These are phyloP conservation scores for Tolypocladium paradoxum DNA, from an alignment of 2,329 filamentous ascomycete species.

Conservation along the genomic window DNA sequence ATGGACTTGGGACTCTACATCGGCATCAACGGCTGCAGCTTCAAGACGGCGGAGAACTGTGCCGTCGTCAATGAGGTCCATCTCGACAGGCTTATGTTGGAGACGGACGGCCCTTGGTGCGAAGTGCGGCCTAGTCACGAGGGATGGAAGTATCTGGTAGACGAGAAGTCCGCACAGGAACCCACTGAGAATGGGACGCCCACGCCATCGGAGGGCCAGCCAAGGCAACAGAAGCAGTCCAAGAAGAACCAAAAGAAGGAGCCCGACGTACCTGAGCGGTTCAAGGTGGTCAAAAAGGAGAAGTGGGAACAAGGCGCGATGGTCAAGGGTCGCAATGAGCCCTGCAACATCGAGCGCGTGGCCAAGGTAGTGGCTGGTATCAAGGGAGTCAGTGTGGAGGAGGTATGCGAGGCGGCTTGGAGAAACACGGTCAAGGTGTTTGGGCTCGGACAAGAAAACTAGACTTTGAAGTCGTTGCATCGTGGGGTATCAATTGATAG, in stretches of 20 bases:
- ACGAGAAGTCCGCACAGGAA: slow-evolving; percentile 22
- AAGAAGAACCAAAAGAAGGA: slow-evolving; percentile 44
- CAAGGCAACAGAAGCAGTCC: slow-evolving; percentile 18
- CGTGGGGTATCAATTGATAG: slow-evolving; percentile 19
- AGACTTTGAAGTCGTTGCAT: slow-evolving; percentile 4
- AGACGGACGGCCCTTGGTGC: slow-evolving; percentile 97
- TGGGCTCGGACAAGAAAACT: slow-evolving; percentile 39
- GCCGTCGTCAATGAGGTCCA: slow-evolving; percentile 71
- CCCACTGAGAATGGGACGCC: slow-evolving; percentile 13
- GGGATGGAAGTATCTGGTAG: slow-evolving; percentile 58
- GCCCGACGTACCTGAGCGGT: slow-evolving; percentile 58
- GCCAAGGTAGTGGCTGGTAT: slow-evolving; percentile 82
- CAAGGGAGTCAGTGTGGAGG: slow-evolving; percentile 67
- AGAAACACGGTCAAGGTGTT: slow-evolving; percentile 73
- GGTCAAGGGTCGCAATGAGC: slow-evolving; percentile 93
- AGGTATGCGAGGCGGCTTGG: slow-evolving; percentile 81
- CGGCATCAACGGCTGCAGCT: slow-evolving; percentile 91
- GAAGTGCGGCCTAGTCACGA: slow-evolving; percentile 87
- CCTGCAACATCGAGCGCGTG: slow-evolving; percentile 74
- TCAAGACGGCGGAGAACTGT: slow-evolving; percentile 90
- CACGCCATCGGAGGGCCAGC: slow-evolving; percentile 6
- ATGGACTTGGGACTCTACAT: slow-evolving; percentile 76
- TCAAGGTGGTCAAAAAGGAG: slow-evolving; percentile 88
- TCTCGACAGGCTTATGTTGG: slow-evolving; percentile 75
- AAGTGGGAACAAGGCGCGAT: slow-evolving; percentile 80